Conservation (phyloP, 2,329 filamentous ascomycete species). For the Corinectria fuckeliana region DNA sequence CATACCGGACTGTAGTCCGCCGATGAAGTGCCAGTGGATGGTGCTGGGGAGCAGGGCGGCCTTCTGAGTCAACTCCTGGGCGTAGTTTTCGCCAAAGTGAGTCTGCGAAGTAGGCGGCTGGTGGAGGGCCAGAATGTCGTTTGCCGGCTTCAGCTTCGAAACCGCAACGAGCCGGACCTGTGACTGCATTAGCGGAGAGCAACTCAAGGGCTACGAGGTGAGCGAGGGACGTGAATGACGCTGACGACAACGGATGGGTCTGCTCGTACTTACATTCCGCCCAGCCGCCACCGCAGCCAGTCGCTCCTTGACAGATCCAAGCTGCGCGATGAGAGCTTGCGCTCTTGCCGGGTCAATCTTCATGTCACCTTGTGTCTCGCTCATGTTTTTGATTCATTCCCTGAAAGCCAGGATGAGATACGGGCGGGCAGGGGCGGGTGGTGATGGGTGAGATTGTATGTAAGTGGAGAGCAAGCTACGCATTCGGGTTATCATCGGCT, state of each 20-base stretch:
- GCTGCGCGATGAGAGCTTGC: conserved; percentile 66
- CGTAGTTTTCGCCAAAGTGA: conserved; percentile 98
- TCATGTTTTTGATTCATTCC: conserved; percentile 46
- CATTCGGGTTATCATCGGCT: conserved; percentile 46
- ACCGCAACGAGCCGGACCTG: conserved; percentile 90
- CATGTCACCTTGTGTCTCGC: conserved; percentile 57
- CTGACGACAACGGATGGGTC: neutral
- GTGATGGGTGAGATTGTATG: conserved; percentile 30
- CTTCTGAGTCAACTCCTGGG: conserved; percentile 88
- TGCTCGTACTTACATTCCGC: conserved; percentile 55
- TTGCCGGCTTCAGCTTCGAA: conserved; percentile 92
- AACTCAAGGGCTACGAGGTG: neutral
- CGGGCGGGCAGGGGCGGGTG: neutral
- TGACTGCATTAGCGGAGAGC: conserved; percentile 24
- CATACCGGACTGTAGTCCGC: conserved; percentile 79
- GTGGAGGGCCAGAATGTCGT: conserved; percentile 87
- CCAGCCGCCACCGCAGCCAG: conserved; percentile 60
- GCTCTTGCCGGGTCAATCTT: conserved; percentile 68
- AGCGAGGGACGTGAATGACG: conserved; percentile 14
- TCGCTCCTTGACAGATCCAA: conserved; percentile 65
- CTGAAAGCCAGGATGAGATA: neutral
- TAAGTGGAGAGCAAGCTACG: conserved; percentile 33
- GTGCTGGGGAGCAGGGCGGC: conserved; percentile 75
- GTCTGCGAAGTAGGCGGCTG: conserved; percentile 62
- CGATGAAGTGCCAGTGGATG: conserved; percentile 97